These are phyloP conservation scores for Phytophthora hibernalis DNA, from an alignment of 352 stramenopile species.

Conservation along the genomic window DNA sequence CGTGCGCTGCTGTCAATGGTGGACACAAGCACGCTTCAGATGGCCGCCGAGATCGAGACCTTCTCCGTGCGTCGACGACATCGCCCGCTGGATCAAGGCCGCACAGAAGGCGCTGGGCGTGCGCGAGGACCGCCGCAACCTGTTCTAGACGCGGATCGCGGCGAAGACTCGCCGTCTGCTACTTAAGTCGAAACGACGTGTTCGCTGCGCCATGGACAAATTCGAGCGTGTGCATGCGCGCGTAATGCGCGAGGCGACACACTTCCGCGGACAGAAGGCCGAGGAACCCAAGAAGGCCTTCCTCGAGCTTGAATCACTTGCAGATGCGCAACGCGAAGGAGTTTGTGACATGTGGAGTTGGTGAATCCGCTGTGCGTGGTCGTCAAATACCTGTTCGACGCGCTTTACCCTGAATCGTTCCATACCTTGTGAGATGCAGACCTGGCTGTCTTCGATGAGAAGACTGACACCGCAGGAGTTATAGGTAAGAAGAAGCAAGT, in stretches of 20 bases:
- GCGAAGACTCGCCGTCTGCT: slow-evolving; percentile 46
- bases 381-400: too few relatives aligned
- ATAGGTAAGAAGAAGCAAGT: too few relatives aligned
- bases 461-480: too few relatives aligned
- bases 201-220: slow-evolving; percentile 71
- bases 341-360: too few relatives aligned
- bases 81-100: slow-evolving; percentile 77
- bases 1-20: slow-evolving; percentile 65
- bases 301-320: slow-evolving; percentile 66
- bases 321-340: slow-evolving; percentile 61
- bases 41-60: slow-evolving; percentile 73
- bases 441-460: too few relatives aligned
- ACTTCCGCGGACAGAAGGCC: slow-evolving; percentile 80
- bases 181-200: slow-evolving; percentile 49
- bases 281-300: slow-evolving; percentile 77
- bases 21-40: slow-evolving; percentile 77
- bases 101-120: slow-evolving; percentile 76
- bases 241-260: slow-evolving; percentile 74
- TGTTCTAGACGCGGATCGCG: slow-evolving; percentile 81
- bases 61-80: slow-evolving; percentile 75
- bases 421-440: too few relatives aligned
- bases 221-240: slow-evolving; percentile 80
- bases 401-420: too few relatives aligned
- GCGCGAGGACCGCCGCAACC: slow-evolving; percentile 78
- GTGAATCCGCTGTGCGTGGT: too few relatives aligned